Base-by-base conservation (phyloP, 306 rosid genomes). In the Dalbergia cultrata region DNA sequence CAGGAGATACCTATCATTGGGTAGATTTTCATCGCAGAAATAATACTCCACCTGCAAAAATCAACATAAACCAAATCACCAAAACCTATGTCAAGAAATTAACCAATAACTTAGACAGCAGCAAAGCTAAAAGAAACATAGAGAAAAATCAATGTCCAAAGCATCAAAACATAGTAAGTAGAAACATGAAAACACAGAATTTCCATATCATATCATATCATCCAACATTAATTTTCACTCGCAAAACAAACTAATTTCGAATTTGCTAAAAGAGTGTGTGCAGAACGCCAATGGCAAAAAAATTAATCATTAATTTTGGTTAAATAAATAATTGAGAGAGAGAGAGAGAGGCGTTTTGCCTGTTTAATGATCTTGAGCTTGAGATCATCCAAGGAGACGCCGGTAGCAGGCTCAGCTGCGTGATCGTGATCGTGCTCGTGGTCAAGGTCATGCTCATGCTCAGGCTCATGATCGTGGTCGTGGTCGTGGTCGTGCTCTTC, bases 21-120 rank as follows among this genome's bases (percentile, higher is more conserved):
- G 85, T 78, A 96, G 84, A 76, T 92, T 96, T 85, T 86, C 99
- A 85, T 96, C 97, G 62, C 99, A 90, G 56, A 93, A 92, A 84
- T 96, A 96, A 81, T 90, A 96, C 85, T 93, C 99, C 59, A 92
- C 98, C 99, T 96, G 89, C 68, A 83, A 90, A 86, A 86, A 58
- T 13, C 69, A 75, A 83, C 62, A 76, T 6, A 62, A 45, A 13
- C 11, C 5, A 47, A 39, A 31, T 81, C 19, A 37, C 31, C 35
- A 63, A 37, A 61, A 49, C 10, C 14, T 1, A 58, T 61, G 19
- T 35, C 35, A 67, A 44, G 37, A 33, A 37, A 35, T 31, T n/a
- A 6, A 9, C 31, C 34, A 53, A 19, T 3, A 53, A 18, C 50
- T 65, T 53, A 26, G 31, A 47, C 4, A 53, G 45, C 34, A 19